Evolutionary conservation across 164 flowering plant species (phyloP).

Genomic region (Dillenia turbinata): DNA sequence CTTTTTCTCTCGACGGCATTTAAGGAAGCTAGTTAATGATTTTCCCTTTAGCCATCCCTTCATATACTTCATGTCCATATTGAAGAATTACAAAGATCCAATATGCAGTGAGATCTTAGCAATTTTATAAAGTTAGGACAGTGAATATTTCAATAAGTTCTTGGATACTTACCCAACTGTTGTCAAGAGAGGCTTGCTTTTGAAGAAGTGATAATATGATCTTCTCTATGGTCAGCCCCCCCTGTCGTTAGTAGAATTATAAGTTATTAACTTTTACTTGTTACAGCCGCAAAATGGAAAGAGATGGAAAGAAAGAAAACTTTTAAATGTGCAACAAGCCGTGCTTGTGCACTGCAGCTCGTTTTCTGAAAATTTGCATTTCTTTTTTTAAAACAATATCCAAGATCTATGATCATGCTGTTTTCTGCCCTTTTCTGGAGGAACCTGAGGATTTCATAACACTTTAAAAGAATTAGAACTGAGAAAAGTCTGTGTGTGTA

Average conservation of each 20-base stretch:
- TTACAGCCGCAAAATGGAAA: background rate
- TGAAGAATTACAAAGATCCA: background rate
- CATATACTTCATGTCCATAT: constrained; percentile 8
- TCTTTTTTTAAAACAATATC: no score
- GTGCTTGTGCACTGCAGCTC: no score
- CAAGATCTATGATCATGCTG: no score
- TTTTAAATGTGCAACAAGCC: no score
- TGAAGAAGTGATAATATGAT: background rate
- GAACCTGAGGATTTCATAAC: no score
- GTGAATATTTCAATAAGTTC: background rate
- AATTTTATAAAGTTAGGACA: background rate
- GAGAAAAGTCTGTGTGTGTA: no score
- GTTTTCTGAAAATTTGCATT: no score
- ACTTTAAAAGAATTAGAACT: no score
- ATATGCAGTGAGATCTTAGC: background rate
- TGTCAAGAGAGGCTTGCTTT: background rate
- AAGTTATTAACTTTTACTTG: background rate
- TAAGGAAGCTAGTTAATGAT: constrained; percentile 7
- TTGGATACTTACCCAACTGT: background rate
- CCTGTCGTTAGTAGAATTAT: background rate
- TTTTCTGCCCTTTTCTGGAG: no score
- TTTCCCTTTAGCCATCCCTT: constrained; percentile 17
- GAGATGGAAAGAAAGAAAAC: no score
- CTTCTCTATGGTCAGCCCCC: background rate
- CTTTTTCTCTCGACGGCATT: constrained; percentile 8